These are phyloP conservation scores for Litsea cubeba DNA, from an alignment of 164 flowering plant genomes.

Conservation along the genomic window DNA sequence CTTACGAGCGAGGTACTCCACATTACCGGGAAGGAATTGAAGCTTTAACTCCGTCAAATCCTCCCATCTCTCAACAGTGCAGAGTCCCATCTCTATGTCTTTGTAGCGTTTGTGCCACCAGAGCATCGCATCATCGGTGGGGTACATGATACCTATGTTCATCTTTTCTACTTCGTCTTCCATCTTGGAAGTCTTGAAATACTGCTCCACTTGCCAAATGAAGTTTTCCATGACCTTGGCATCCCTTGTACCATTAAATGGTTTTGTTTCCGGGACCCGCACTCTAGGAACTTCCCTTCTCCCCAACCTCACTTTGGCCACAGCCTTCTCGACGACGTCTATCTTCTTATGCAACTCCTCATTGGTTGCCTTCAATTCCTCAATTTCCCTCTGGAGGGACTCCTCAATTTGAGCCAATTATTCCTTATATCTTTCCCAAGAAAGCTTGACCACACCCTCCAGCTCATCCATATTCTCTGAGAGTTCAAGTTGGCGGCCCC, in stretches of 20 bases:
- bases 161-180: background rate
- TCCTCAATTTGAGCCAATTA: background rate
- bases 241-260: background rate
- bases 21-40: background rate
- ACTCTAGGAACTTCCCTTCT: background rate
- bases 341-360: background rate
- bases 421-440: background rate
- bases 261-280: background rate
- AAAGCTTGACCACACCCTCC: no score
- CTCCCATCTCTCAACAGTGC: background rate
- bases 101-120: background rate
- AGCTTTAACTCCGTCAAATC: conserved; percentile 1
- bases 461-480: no score
- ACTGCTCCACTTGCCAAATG: background rate
- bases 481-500: no score
- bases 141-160: background rate
- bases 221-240: background rate
- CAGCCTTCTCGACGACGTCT: background rate
- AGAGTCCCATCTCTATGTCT: background rate
- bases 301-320: background rate
- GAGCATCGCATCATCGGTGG: background rate
- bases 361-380: background rate
- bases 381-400: background rate
- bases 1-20: background rate
- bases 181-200: background rate